Conservation (phyloP, 768 basidiomycete genomes). For the Russula emetica region DNA sequence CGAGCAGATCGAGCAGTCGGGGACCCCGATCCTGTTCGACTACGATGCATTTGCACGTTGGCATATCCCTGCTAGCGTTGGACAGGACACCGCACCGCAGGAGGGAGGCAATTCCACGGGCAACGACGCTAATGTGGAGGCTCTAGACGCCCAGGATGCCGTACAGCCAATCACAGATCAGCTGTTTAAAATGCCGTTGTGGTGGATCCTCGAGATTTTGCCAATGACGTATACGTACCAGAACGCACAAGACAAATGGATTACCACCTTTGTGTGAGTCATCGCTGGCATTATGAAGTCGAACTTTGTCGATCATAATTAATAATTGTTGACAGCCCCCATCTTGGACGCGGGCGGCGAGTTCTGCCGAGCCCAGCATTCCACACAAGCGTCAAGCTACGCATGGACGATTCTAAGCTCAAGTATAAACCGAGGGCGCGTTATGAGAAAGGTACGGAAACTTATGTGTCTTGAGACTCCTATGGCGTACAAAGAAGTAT, state of each 20-base stretch:
- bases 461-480: conserved; percentile 41
- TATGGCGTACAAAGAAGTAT: background rate
- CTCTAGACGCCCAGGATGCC: conserved; percentile 32
- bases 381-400: conserved; percentile 58
- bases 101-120: background rate
- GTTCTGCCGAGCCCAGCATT: conserved; percentile 52
- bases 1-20: conserved; percentile 13
- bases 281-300: background rate
- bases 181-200: conserved; percentile 42
- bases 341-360: conserved; percentile 55
- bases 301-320: background rate
- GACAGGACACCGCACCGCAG: background rate
- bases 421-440: conserved; percentile 57
- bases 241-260: conserved; percentile 52
- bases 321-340: conserved; percentile 37
- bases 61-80: conserved; percentile 14
- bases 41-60: conserved; percentile 12
- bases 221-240: conserved; percentile 55
- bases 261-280: conserved; percentile 50
- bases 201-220: conserved; percentile 74
- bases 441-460: conserved; percentile 46
- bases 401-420: conserved; percentile 46
- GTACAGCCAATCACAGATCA: conserved; percentile 52
- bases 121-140: background rate
- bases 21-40: conserved; percentile 18